Base-by-base conservation (phyloP, 306 rosid genomes). In the Rosa chinensis region DNA sequence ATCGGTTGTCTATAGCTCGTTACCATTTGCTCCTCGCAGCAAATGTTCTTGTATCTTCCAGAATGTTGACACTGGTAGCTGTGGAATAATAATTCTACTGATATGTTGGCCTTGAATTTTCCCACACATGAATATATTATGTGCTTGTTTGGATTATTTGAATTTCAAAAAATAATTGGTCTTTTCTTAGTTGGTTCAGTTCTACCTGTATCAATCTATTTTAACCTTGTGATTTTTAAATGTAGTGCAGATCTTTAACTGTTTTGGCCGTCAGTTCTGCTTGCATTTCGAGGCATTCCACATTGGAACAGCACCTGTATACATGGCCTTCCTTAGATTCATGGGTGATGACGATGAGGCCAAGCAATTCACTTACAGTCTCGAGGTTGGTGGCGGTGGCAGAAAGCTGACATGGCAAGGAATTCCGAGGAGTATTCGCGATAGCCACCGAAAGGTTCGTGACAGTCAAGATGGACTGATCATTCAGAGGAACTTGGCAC, bases 301-400 rank as follows among this genome's bases (percentile, higher is more conserved):
- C 66, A 63, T 88, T 69, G 91, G 87, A 43, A 81, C 58, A 50
- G 79, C 91, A 45, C 91, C 91, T 0, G 89, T 88, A 69, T 88
- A 88, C 83, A 88, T 88, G 86, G 86, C 91, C 28, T 88, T 88
- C 79, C 77, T 85, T 48, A 80, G 91, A n/a, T 88, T 88, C 83
- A 88, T 88, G 89, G 91, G 91, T 1, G 91, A 88, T 9, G 89
- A 88, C 3, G 88, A 83, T 2, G 91, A 85, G 49, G 91, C 91
- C 10, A 88, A 84, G 76, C 84, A 83, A 70, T 88, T 88, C 77
- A 79, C 67, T 45, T 88, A 88, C 66, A 85, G 85, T 81, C 79
- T 88, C 20, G 91, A 88, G 82, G 84, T 88, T 42, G 89, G 91
- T 3, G 89, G 91, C 2, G 75, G 77, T 66, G 88, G 91, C 21